Conservation (phyloP, 2,329 filamentous ascomycete genomes). For the Anthostomella pinea region DNA sequence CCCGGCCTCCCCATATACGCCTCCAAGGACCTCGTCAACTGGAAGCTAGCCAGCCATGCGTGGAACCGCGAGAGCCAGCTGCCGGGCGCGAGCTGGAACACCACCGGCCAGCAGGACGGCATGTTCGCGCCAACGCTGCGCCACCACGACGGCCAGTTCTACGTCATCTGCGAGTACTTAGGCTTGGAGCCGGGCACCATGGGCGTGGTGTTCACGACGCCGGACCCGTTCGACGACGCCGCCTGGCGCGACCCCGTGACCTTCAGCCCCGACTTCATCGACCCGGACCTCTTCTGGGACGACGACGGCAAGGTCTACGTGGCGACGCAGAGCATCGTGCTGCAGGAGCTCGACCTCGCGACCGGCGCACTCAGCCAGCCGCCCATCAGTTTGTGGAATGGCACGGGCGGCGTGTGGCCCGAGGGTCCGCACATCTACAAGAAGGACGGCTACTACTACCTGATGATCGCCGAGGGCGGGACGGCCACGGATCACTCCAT, state of each 20-base stretch:
- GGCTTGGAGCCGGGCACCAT: slow-evolving; percentile 7
- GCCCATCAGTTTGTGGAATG: slow-evolving; percentile 40
- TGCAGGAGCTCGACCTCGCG: slow-evolving; percentile 33
- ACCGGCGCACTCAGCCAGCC: slow-evolving; percentile 33
- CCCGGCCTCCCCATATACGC: slow-evolving; percentile 52
- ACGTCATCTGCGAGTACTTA: slow-evolving; percentile 32
- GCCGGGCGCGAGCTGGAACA: slow-evolving; percentile 32
- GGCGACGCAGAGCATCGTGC: slow-evolving; percentile 28
- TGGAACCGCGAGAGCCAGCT: slow-evolving; percentile 41
- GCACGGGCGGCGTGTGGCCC: slow-evolving; percentile 40
- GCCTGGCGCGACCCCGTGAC: slow-evolving; percentile 41
- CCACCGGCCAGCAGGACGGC: slow-evolving; percentile 29
- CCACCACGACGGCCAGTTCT: slow-evolving; percentile 29
- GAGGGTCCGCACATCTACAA: slow-evolving; percentile 47
- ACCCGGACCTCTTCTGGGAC: slow-evolving; percentile 43
- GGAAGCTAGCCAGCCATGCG: slow-evolving; percentile 42
- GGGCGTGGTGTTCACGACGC: slow-evolving; percentile 36
- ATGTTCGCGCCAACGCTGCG: slow-evolving; percentile 36
- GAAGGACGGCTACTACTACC: slow-evolving; percentile 44
- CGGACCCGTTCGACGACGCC: slow-evolving; percentile 37
- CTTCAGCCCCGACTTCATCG: slow-evolving; percentile 33
- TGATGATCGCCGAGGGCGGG: slow-evolving; percentile 49
- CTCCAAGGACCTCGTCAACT: slow-evolving; percentile 48
- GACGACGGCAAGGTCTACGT: slow-evolving; percentile 38
- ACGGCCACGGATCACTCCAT: slow-evolving; percentile 41